Conservation (phyloP, 1,139 yeast species). For the Cylindricascospora bacillispora region DNA sequence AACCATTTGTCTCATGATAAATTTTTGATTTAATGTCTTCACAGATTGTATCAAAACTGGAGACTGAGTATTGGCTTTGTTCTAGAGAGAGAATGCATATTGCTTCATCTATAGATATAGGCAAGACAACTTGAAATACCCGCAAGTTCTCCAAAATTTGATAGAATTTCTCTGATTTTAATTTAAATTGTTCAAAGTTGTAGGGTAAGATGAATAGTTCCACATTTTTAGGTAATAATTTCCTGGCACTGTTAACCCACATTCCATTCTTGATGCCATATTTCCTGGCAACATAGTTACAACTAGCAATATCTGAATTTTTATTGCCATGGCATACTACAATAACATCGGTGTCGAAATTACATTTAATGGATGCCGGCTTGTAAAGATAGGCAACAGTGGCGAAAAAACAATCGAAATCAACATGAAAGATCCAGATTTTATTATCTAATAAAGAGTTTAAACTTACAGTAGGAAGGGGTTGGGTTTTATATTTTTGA, state of each 20-base stretch:
- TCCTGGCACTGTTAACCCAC: slow-evolving; percentile 66
- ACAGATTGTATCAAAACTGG: slow-evolving; percentile 13
- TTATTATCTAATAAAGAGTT: background rate
- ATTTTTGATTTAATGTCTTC: slow-evolving; percentile 34
- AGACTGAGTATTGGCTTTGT: background rate
- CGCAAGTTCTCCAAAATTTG: slow-evolving; percentile 25
- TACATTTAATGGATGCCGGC: slow-evolving; percentile 21
- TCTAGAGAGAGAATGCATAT: slow-evolving; percentile 33
- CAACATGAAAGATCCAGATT: slow-evolving; percentile 55
- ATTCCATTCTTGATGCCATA: slow-evolving; percentile 73
- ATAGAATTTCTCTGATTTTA: slow-evolving; percentile 43
- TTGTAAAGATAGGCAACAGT: slow-evolving; percentile 57
- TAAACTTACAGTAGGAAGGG: too few relatives aligned
- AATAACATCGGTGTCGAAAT: slow-evolving; percentile 48
- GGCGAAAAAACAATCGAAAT: slow-evolving; percentile 90
- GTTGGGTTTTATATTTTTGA: slow-evolving; percentile 9
- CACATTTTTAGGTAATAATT: slow-evolving; percentile 40
- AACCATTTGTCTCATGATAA: slow-evolving; percentile 34
- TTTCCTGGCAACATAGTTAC: slow-evolving; percentile 73
- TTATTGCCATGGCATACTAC: slow-evolving; percentile 77
- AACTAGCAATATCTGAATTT: slow-evolving; percentile 67
- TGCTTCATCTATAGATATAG: slow-evolving; percentile 89
- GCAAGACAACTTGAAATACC: slow-evolving; percentile 44
- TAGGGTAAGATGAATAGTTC: slow-evolving; percentile 49
- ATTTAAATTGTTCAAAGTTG: slow-evolving; percentile 64